These are phyloP conservation scores for Bjerkandera adusta DNA, from an alignment of 1,284 basidiomycete genomes.

Conservation along the genomic window DNA sequence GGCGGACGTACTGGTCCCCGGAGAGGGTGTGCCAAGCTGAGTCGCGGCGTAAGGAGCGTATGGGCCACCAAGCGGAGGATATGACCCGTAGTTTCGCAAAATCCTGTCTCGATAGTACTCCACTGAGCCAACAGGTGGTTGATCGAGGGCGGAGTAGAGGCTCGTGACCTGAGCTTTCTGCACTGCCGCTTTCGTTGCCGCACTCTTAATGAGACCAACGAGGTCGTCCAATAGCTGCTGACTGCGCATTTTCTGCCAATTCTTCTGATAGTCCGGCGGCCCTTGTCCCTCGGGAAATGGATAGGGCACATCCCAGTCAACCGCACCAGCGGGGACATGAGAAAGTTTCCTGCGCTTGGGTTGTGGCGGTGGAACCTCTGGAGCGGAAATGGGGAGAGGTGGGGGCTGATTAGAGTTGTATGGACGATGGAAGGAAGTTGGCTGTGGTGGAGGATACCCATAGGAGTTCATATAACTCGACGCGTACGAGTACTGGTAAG, in stretches of 20 bases:
- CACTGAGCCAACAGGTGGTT: constrained; percentile 10
- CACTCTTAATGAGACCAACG: constrained; percentile 55
- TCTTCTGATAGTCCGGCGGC: constrained; percentile 53
- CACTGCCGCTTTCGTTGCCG: constrained; percentile 34
- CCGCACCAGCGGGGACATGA: constrained; percentile 70
- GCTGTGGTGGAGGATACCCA: constrained; percentile 9
- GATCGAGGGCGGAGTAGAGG: background rate
- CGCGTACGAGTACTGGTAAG: constrained; percentile 11
- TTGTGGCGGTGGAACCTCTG: constrained; percentile 28
- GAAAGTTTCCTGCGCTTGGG: constrained; percentile 61
- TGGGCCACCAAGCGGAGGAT: no score
- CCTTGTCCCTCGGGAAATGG: constrained; percentile 70
- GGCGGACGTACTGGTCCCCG: no score
- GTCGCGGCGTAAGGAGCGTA: no score
- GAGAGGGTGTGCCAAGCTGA: no score
- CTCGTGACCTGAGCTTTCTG: constrained; percentile 17
- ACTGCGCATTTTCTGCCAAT: constrained; percentile 61
- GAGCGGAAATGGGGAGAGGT: background rate
- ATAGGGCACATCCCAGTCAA: constrained; percentile 78
- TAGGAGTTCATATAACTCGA: constrained; percentile 9
- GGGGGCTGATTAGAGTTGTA: background rate
- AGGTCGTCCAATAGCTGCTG: constrained; percentile 62
- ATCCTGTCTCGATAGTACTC: constrained; percentile 16
- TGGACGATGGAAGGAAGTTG: no score
- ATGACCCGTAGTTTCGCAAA: constrained; percentile 16